Evolutionary conservation across 176 grass and related monocot genomes (phyloP), one percentile per base, ranked within the genome.

Genomic region (Oryza glumipatula): DNA sequence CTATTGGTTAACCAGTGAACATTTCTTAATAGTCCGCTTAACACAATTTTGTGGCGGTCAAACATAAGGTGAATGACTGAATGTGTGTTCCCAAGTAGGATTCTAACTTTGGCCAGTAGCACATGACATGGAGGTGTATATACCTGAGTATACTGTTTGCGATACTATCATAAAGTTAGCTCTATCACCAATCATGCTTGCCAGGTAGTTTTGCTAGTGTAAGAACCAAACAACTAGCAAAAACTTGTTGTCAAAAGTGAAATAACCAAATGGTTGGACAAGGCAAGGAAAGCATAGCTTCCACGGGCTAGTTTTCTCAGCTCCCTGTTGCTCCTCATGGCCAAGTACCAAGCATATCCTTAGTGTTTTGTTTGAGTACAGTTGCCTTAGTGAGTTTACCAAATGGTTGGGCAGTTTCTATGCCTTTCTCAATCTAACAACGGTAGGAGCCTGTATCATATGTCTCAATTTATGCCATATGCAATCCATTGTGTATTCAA

Each of bases 61-160:
- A 51, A 68, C 67, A 43, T 80, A 22, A 51, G 44, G 65, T 52
- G 78, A 80, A 68, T 68, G 10, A 23, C 43, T 68, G 78, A 68
- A 68, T 80, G 28, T 3, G 44, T 14, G 9, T 17, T n/a, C 17
- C 5, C 65, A 68, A 22, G 19, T 30, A 51, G 44, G 6, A 51
- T 80, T 70, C 7, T 81, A 14, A 23, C 23, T 47, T 23, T 70
- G 19, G 30, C 51, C 33, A 70, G 19, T 81, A 39, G 7, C 39
- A 11, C 7, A 13, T 58, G 45, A 70, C 49, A 17, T 39, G 1
- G 64, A 80, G 13, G 13, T 24, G 5, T 36, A 23, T 80, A 49
- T 23, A 60, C 28, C 32, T n/a, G 19, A 77, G 19, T 24, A 41
- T 63, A 33, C 63, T 77, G 58, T 63, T 60, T 58, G 21, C 6